Evolutionary conservation across 139 green algal genomes (phyloP).

Genomic region (Micractinium conductrix): DNA sequence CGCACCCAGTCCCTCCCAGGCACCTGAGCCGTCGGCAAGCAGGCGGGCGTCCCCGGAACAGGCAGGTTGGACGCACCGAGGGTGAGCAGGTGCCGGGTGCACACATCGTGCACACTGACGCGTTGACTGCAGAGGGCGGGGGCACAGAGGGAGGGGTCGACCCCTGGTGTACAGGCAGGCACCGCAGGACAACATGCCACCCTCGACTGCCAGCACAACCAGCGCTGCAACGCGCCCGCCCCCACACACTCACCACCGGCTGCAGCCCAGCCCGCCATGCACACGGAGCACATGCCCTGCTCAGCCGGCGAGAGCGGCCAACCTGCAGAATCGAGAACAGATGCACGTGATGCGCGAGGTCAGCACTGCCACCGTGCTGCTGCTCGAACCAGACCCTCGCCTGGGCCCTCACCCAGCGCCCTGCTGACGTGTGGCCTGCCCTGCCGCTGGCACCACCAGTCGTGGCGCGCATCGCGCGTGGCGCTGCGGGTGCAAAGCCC

Average conservation of each 20-base stretch:
- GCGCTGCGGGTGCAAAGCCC: no score
- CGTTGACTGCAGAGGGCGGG: slow-evolving; percentile 22
- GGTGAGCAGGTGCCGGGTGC: slow-evolving; percentile 45
- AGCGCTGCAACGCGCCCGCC: neutral
- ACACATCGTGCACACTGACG: slow-evolving; percentile 55
- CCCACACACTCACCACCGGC: neutral
- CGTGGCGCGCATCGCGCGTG: no score
- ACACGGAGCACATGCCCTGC: slow-evolving; percentile 46
- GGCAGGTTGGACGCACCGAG: neutral
- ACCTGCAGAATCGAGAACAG: slow-evolving; percentile 20
- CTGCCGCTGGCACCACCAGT: neutral
- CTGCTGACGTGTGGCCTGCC: neutral
- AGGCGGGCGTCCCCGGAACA: neutral
- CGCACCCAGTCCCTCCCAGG: no score
- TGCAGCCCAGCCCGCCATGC: slow-evolving; percentile 55
- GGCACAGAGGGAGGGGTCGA: neutral
- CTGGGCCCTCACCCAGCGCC: neutral
- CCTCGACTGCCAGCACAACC: neutral
- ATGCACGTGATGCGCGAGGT: no score
- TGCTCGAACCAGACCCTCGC: no score
- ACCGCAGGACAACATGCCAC: neutral
- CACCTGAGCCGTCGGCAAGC: neutral
- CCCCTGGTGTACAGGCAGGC: neutral
- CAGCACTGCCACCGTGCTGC: no score
- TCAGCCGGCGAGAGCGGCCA: slow-evolving; percentile 49